Conservation (phyloP, 1,284 basidiomycete genomes). For the Irpex lacteus region DNA sequence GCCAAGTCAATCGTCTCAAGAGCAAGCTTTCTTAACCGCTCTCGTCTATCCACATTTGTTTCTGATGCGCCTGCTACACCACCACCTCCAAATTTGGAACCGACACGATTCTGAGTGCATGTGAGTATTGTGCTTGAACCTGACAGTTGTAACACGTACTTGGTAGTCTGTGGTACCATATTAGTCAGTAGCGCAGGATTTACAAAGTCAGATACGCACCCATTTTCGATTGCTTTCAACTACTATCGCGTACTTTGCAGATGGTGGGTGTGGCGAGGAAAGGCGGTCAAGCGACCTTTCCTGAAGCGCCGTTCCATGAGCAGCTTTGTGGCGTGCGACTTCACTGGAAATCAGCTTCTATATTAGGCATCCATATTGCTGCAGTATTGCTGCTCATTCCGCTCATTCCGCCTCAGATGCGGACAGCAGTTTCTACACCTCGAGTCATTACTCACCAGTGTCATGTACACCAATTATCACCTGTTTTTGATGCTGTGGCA, state of each 20-base stretch:
- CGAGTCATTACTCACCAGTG: too few species aligned
- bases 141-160: slow-evolving; percentile 24
- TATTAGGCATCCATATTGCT: not conserved
- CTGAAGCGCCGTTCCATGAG: not conserved
- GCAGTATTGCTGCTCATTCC: too few species aligned
- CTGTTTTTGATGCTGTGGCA: too few species aligned
- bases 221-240: not conserved
- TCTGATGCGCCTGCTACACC: slow-evolving; percentile 92
- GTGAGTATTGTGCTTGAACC: slow-evolving; percentile 1
- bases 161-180: slow-evolving; percentile 39
- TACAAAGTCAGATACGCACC: not conserved
- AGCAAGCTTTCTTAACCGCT: slow-evolving; percentile 93
- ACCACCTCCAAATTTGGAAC: slow-evolving; percentile 94
- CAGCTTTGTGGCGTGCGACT: not conserved
- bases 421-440: too few species aligned
- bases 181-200: not conserved
- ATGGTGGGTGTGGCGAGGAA: not conserved
- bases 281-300: not conserved
- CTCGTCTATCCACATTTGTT: slow-evolving; percentile 92
- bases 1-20: slow-evolving; percentile 95
- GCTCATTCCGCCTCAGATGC: too few species aligned
- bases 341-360: not conserved
- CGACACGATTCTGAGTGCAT: slow-evolving; percentile 77
- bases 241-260: not conserved
- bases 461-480: too few species aligned